These are phyloP conservation scores for Pulveroboletus sp. DNA, from an alignment of 768 basidiomycete species.

Conservation along the genomic window DNA sequence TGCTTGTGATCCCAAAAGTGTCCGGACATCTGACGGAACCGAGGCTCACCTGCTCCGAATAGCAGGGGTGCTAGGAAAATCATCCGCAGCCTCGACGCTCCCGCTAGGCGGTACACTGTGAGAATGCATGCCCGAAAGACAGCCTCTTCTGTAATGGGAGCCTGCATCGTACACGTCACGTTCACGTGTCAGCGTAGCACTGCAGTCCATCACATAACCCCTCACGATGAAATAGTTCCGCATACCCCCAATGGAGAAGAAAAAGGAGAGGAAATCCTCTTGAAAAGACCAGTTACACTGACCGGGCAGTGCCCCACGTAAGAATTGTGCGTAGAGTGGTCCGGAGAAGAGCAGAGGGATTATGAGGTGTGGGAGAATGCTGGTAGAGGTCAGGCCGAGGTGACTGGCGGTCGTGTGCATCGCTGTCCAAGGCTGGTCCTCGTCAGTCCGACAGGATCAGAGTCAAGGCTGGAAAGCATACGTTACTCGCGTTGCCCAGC, in stretches of 20 bases:
- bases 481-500: constrained; percentile 14
- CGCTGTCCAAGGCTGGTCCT: constrained; percentile 15
- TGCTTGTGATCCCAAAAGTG: constrained; percentile 1
- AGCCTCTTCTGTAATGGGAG: constrained; percentile 87
- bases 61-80: constrained; percentile 78
- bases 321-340: constrained; percentile 58
- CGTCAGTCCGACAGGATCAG: constrained; percentile 4
- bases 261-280: constrained; percentile 34
- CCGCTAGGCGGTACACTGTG: constrained; percentile 64
- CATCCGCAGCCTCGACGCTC: constrained; percentile 50
- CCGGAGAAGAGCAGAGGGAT: constrained; percentile 75
- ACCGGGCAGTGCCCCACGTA: constrained; percentile 47
- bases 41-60: constrained; percentile 75
- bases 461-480: constrained; percentile 4
- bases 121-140: constrained; percentile 87
- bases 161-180: constrained; percentile 40
- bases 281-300: constrained; percentile 47
- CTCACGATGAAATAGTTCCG: constrained; percentile 63
- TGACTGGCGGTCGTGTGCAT: constrained; percentile 32
- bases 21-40: constrained; percentile 1
- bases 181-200: not conserved
- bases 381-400: constrained; percentile 36
- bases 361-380: constrained; percentile 51
- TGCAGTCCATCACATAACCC: constrained; percentile 1
- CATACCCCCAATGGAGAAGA: constrained; percentile 53